Evolutionary conservation across 2,329 filamentous ascomycete genomes (phyloP).

Genomic region (Alternaria alternata): DNA sequence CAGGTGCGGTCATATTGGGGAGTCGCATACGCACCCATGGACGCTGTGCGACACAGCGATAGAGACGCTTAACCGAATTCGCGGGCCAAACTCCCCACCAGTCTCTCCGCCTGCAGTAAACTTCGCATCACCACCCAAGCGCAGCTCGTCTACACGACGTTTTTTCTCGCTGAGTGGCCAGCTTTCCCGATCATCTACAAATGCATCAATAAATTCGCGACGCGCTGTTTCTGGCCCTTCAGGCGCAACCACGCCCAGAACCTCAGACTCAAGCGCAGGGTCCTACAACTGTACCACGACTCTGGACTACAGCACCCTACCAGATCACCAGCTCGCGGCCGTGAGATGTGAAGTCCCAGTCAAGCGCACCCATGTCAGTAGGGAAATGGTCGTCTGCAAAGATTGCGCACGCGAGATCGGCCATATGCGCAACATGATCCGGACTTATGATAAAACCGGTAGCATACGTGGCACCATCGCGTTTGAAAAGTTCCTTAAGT

Average conservation of each 20-base stretch:
- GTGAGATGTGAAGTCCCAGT: slow-evolving; percentile 28
- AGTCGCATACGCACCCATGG: slow-evolving; percentile 35
- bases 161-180: slow-evolving; percentile 37
- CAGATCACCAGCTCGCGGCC: slow-evolving; percentile 37
- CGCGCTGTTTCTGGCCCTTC: slow-evolving; percentile 29
- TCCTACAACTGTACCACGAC: slow-evolving; percentile 17
- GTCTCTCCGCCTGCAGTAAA: slow-evolving; percentile 25
- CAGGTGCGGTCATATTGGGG: slow-evolving; percentile 45
- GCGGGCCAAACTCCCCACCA: slow-evolving; percentile 41
- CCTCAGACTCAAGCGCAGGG: slow-evolving; percentile 23
- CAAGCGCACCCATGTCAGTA: slow-evolving; percentile 33
- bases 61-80: slow-evolving; percentile 30
- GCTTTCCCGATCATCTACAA: slow-evolving; percentile 35
- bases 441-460: slow-evolving; percentile 40
- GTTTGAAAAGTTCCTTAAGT: slow-evolving; percentile 42
- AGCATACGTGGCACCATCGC: slow-evolving; percentile 41
- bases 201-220: slow-evolving; percentile 26
- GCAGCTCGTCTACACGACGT: slow-evolving; percentile 32
- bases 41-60: slow-evolving; percentile 40
- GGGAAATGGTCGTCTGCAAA: slow-evolving; percentile 40
- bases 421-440: slow-evolving; percentile 44
- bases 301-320: slow-evolving; percentile 33
- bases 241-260: slow-evolving; percentile 16
- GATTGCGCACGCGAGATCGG: slow-evolving; percentile 37
- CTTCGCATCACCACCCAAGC: slow-evolving; percentile 27